Evolutionary conservation across 306 rosid species (phyloP).

Genomic region (Macrotyloma uniflorum): DNA sequence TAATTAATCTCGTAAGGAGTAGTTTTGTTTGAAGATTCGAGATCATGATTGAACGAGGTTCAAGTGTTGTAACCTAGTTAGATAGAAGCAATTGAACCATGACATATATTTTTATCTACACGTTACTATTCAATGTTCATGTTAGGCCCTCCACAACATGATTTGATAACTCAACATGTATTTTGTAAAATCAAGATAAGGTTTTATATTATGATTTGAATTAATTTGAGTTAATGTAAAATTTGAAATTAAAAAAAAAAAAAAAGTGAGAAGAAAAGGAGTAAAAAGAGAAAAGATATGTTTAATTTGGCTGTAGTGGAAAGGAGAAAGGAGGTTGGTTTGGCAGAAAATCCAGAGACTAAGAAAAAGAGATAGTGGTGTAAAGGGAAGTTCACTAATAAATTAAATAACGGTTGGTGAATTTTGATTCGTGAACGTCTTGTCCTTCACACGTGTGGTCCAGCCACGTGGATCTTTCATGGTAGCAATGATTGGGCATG

Average conservation of each 20-base stretch:
- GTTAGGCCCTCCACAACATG: too few species aligned
- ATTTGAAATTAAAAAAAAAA: too few species aligned
- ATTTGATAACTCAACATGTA: too few species aligned
- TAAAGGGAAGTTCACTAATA: slow-evolving; percentile 29
- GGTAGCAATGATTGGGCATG: slow-evolving; percentile 55
- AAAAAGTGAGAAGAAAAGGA: too few species aligned
- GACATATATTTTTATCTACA: background rate
- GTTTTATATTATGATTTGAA: too few species aligned
- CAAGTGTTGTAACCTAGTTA: background rate
- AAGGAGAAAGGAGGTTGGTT: too few species aligned
- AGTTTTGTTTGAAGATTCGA: slow-evolving; percentile 3
- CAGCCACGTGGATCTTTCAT: slow-evolving; percentile 39
- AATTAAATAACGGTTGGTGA: slow-evolving; percentile 41
- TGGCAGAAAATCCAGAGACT: too few species aligned
- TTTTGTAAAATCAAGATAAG: too few species aligned
- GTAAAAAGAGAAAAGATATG: too few species aligned
- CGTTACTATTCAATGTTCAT: background rate
- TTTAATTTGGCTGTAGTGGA: too few species aligned
- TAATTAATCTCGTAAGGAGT: background rate
- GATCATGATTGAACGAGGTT: background rate
- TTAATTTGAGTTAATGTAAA: too few species aligned
- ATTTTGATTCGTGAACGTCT: slow-evolving; percentile 31
- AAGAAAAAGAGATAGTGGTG: too few species aligned
- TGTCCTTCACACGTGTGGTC: slow-evolving; percentile 56
- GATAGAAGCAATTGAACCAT: background rate